Base-by-base conservation (phyloP, 1,284 basidiomycete genomes). In the Peniophora sp. region DNA sequence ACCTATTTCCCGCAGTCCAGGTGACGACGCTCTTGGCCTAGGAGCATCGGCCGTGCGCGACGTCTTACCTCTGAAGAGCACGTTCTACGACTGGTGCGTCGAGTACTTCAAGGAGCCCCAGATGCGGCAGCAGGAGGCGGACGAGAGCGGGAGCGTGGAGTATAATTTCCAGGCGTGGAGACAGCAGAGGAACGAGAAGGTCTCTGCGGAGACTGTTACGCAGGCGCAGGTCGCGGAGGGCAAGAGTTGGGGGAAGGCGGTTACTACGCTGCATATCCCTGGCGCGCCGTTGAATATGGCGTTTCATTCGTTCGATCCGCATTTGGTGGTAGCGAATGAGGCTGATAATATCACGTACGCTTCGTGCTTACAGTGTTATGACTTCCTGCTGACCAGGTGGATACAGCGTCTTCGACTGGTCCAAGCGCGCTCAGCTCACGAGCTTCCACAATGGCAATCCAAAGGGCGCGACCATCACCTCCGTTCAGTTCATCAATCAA, bases 101-200 rank as follows among this genome's bases (percentile, higher is more conserved):
- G 95, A 98, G 64, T 98, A 98, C 66, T 99, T 97, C 73, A 94
- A 91, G 56, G 95, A 98, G 67, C 94, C 96, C 3, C 96, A 97
- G 68, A 97, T 97, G 94, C 57, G 93, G 90, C 88, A 94, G 78
- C 83, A 91, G 17, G 96, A 99, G 65, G 84, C 84, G 3, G 94
- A 98, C 62, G 97, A 99, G 66, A 93, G 95, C 16, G 96, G 96
- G 2, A 95, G 91, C 55, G 72, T 89, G 45, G 85, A 89, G 60
- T 98, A 96, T 64, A 98, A 97, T 62, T 90, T 96, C 60, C 93
- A 97, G 63, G 83, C 95, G 2, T 99, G 96, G 96, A 78, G 95
- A 58, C 88, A 96, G 61, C 79, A 89, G 58, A 82, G 94, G 50
- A 97, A 97, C 62, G 94, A 97, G 60, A 77, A 82, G 50, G 79